Evolutionary conservation across 2,329 filamentous ascomycete genomes (phyloP).

Genomic region (Ascochyta rabiei): DNA sequence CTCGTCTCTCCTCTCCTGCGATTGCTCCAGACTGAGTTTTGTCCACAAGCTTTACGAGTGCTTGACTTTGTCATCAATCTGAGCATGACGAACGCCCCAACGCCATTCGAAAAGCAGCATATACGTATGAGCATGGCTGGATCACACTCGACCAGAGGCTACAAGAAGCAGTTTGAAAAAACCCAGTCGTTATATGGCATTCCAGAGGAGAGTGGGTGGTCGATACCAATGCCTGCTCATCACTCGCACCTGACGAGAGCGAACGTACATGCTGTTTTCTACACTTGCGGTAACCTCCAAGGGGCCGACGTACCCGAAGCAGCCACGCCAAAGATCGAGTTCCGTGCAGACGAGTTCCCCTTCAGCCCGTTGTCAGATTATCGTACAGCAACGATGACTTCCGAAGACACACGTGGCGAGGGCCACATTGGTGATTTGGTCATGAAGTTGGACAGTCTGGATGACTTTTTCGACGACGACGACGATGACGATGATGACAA

Average conservation of each 20-base stretch:
- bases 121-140: conserved; percentile 98
- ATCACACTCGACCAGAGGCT: conserved; percentile 76
- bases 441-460: conserved; percentile 60
- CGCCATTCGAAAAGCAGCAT: conserved; percentile 89
- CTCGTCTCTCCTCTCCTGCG: conserved; percentile 91
- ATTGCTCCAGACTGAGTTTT: conserved; percentile 89
- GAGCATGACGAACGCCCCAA: conserved; percentile 79
- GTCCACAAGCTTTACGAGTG: conserved; percentile 88
- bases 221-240: conserved; percentile 87
- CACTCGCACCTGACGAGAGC: conserved; percentile 85
- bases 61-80: conserved; percentile 96
- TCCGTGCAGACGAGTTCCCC: conserved; percentile 86
- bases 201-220: conserved; percentile 94
- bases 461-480: conserved; percentile 62
- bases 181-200: conserved; percentile 96
- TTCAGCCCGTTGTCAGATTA: conserved; percentile 73
- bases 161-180: conserved; percentile 92
- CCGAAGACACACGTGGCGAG: conserved; percentile 76
- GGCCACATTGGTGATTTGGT: conserved; percentile 83
- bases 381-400: conserved; percentile 89
- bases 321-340: conserved; percentile 86
- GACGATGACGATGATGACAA: conserved; percentile 50
- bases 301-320: conserved; percentile 60
- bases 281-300: conserved; percentile 73
- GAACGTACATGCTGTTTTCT: conserved; percentile 96